Conservation (phyloP, 768 basidiomycete genomes). For the Leccinum disarticulatum region DNA sequence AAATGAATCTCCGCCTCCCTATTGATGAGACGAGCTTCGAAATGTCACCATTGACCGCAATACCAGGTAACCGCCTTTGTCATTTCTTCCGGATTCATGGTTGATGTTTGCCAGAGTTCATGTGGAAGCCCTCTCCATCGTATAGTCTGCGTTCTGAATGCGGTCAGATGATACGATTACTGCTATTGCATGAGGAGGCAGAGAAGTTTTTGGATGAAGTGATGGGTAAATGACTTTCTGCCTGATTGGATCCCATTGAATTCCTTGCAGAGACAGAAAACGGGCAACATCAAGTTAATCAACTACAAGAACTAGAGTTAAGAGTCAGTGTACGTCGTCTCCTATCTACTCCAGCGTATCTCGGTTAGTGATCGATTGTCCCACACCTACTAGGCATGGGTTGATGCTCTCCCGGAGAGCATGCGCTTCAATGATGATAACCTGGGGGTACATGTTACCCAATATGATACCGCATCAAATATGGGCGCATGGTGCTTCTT, state of each 20-base stretch:
- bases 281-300: slow-evolving; percentile 32
- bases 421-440: slow-evolving; percentile 72
- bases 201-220: slow-evolving; percentile 55
- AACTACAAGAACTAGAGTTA: slow-evolving; percentile 43
- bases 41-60: slow-evolving; percentile 47
- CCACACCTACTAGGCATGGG: slow-evolving; percentile 57
- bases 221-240: slow-evolving; percentile 39
- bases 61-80: slow-evolving; percentile 29
- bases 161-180: slow-evolving; percentile 71
- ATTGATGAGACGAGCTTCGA: slow-evolving; percentile 83
- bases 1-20: slow-evolving; percentile 66
- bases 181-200: slow-evolving; percentile 61
- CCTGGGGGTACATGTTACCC: slow-evolving; percentile 63
- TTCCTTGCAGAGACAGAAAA: slow-evolving; percentile 24
- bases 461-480: slow-evolving; percentile 80
- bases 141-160: slow-evolving; percentile 55
- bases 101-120: slow-evolving; percentile 51
- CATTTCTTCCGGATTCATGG: neutral
- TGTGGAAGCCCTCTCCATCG: slow-evolving; percentile 61
- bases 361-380: slow-evolving; percentile 10
- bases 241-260: slow-evolving; percentile 17
- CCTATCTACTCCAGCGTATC: neutral
- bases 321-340: slow-evolving; percentile 37
- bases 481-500: slow-evolving; percentile 82
- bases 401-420: slow-evolving; percentile 62